These are phyloP conservation scores for Alopecurus myosuroides DNA, from an alignment of 176 grass and related monocot species.

Conservation along the genomic window DNA sequence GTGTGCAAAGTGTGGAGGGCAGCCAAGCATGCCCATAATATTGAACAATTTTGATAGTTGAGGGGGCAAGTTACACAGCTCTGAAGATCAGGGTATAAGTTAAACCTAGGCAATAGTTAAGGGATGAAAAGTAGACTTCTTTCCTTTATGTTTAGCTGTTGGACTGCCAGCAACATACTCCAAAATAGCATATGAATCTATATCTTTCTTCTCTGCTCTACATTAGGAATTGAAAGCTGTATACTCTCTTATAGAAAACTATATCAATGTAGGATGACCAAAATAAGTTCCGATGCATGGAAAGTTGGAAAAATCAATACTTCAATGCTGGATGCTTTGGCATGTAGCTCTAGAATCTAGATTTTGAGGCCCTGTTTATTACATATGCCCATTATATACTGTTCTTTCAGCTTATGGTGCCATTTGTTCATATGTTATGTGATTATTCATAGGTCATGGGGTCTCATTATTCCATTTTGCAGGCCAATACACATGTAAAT, in stretches of 20 bases:
- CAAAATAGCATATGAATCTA: not conserved
- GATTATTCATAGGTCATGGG: slow-evolving; percentile 1
- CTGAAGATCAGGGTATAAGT: not conserved
- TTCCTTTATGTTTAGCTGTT: slow-evolving; percentile 14
- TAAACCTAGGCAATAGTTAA: not conserved
- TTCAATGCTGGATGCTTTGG: not conserved
- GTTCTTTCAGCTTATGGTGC: not conserved
- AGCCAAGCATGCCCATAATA: not conserved
- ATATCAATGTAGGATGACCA: not conserved
- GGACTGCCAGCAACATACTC: not conserved
- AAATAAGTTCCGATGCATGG: slow-evolving; percentile 2
- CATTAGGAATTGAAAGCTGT: not conserved
- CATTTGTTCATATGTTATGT: slow-evolving; percentile 5
- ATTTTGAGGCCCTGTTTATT: not conserved
- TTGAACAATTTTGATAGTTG: not conserved
- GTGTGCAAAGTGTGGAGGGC: no score
- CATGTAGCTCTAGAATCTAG: not conserved
- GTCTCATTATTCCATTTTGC: slow-evolving; percentile 31
- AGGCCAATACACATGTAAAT: slow-evolving; percentile 99
- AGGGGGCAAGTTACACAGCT: not conserved
- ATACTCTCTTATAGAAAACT: not conserved
- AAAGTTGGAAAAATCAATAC: not conserved
- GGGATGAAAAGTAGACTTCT: not conserved
- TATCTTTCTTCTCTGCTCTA: not conserved
- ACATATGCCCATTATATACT: not conserved